phyloP scores from a whole-genome alignment of 1,284 basidiomycete species.

The Sanghuangporus baumii region DNA sequence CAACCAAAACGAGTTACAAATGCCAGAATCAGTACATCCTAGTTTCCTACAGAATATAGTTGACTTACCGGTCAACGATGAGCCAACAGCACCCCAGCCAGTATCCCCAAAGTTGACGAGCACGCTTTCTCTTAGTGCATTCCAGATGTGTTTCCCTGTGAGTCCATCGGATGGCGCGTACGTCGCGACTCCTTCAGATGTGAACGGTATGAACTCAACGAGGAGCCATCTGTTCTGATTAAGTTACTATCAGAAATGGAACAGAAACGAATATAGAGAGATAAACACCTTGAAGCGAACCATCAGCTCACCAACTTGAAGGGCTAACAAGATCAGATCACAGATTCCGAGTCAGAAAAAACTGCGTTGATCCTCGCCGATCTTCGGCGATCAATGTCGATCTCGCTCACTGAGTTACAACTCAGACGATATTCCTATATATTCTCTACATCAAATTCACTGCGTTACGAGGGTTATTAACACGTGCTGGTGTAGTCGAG shows the following conservation, averaged over 20 bases:
- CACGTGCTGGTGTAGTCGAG: no score
- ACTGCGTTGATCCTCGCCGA: no score
- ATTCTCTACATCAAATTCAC: no score
- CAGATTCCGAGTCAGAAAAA: not conserved
- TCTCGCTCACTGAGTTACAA: no score
- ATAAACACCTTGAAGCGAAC: slow-evolving; percentile 54
- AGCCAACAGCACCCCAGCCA: slow-evolving; percentile 72
- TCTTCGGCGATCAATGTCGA: no score
- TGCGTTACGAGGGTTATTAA: no score
- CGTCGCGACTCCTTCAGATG: slow-evolving; percentile 19
- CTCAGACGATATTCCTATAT: no score
- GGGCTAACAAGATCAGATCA: not conserved
- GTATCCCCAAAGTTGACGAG: slow-evolving; percentile 69
- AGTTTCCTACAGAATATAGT: not conserved
- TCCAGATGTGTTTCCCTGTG: slow-evolving; percentile 57
- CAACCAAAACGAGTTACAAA: not conserved
- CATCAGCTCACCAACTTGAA: slow-evolving; percentile 30
- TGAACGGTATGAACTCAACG: slow-evolving; percentile 59
- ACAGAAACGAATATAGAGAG: not conserved
- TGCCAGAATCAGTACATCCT: not conserved
- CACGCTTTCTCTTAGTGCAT: slow-evolving; percentile 64
- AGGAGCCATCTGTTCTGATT: slow-evolving; percentile 73
- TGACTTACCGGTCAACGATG: slow-evolving; percentile 55
- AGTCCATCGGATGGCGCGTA: slow-evolving; percentile 25
- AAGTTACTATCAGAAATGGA: not conserved